Base-by-base conservation (phyloP, 371 early-diverging fungal species). In the Dinochytrium kinnereticum region DNA sequence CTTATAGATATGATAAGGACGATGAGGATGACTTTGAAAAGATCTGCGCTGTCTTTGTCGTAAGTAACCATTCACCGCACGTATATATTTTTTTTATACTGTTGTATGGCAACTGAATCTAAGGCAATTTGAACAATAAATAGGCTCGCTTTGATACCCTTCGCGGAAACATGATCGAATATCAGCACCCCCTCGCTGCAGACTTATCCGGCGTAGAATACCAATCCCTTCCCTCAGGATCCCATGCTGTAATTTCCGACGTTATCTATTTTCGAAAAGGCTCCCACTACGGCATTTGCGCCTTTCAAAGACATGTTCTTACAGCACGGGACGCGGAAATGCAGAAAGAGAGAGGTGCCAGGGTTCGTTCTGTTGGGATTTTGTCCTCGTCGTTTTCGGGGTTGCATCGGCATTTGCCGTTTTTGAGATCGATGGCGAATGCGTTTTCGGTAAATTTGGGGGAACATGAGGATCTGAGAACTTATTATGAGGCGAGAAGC, bases 341-440 rank as follows among this genome's bases (percentile, higher is more conserved):
- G 61, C 64, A 70, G 31, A 50, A 53, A 33, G 75, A 75, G 44
- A 61, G 75, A 3, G 75, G 75, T 2, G 75, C 75, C 5, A 53
- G 75, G 34, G 37, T 66, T 3, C 3, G 67, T 24, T 40, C 75
- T 2, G 70, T 70, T 17, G 75, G 75, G 2, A 40, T 75, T 33
- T 10, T 75, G 17, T 59, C 65, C 1, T 55, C 70, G 1, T 53
- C 44, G 19, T 70, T 31, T 33, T 37, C 65, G 7, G 70, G 65
- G 36, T 40, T 75, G 66, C 75, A 75, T 65, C 61, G 71, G n/a
- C 75, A 75, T 65, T 30, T 75, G 38, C 70, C 75, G 2, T 75
- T 75, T 65, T 39, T 75, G 55, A 37, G 64, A 33, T 28, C 61
- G 50, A 59, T 69, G 40, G 75, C 71, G 13, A 53, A 26, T 36